These are phyloP conservation scores for Yamadazyma insecticola DNA, from an alignment of 805 yeast genomes.

Conservation along the genomic window DNA sequence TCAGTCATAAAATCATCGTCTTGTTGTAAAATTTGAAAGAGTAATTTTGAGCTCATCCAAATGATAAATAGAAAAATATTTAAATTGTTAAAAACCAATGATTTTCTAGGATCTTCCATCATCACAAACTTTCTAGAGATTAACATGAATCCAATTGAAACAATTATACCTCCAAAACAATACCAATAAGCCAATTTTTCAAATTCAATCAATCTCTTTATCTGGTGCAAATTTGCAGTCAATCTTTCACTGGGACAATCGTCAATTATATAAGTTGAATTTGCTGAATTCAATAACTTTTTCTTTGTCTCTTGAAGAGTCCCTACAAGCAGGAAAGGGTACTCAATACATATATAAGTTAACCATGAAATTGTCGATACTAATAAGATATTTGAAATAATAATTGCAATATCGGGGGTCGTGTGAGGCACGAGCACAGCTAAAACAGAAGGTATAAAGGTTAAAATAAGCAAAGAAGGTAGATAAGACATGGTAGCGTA, in stretches of 20 bases:
- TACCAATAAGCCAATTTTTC: slow-evolving; percentile 15
- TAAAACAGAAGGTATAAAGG: slow-evolving; percentile 21
- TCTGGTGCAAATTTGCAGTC: neutral
- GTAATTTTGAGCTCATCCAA: slow-evolving; percentile 25
- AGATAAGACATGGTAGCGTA: too few species aligned
- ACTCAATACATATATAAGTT: too few species aligned
- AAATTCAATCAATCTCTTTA: slow-evolving; percentile 4
- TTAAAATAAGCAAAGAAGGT: too few species aligned
- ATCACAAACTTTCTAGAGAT: slow-evolving; percentile 21
- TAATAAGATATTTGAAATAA: slow-evolving; percentile 28
- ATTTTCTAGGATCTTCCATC: slow-evolving; percentile 20
- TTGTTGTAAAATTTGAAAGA: slow-evolving; percentile 12
- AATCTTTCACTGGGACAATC: neutral
- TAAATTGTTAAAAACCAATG: slow-evolving; percentile 29
- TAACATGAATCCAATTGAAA: slow-evolving; percentile 24
- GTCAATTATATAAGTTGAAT: slow-evolving; percentile 9
- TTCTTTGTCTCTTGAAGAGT: slow-evolving; percentile 14
- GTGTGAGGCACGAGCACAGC: slow-evolving; percentile 20
- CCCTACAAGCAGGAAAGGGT: too few species aligned
- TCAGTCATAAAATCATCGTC: slow-evolving; percentile 1
- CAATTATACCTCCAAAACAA: slow-evolving; percentile 22
- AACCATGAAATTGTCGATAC: slow-evolving; percentile 30
- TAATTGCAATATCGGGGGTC: slow-evolving; percentile 14
- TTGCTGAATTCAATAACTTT: slow-evolving; percentile 13
- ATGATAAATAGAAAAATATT: slow-evolving; percentile 27